Base-by-base conservation (phyloP, 2,329 filamentous ascomycete species). In the Monosporascus cannonballus region DNA sequence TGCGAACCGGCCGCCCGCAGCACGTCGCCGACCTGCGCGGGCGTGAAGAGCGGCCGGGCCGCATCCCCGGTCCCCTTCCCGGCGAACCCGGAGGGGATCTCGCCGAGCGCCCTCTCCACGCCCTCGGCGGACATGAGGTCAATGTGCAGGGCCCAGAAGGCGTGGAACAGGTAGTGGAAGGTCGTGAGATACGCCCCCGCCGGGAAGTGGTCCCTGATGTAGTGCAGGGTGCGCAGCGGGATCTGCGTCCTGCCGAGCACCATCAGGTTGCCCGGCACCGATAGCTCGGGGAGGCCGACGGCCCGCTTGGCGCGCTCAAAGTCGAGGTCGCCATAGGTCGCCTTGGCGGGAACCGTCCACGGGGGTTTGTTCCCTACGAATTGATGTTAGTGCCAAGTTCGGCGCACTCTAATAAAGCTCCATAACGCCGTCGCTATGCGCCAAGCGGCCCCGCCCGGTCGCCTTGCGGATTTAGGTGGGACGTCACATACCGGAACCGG, bases 291-390 rank as follows among this genome's bases (percentile, higher is more conserved):
- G 6, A 73, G 65, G 14, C 72, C 72, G 36, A 71, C 69, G 18
- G 71, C 68, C 24, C 58, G 57, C 1, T 71, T 63, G 25, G 74
- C 68, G 44, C 77, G 71, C 22, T 60, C 62, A 34, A 64, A 59
- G 62, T 83, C 77, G 54, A 64, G 62, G 11, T 47, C 30, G 48
- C 78, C 73, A 63, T 90, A 85, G 1, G 63, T 67, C 22, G 79
- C 84, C 73, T 92, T 92, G 44, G 81, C 83, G 2, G 84, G 80
- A 30, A 89, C 73, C 0, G 75, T 75, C 86, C 87, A 91, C 1
- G 89, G 89, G 0, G 89, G 88, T 58, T 82, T 82, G 68, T 94
- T 93, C 48, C 86, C 86, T 34, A 5, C 30, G 11, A 5, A 34
- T 9, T 14, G 30, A 11, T 2, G 9, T 34, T 34, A 34, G 30